Base-by-base conservation (phyloP, 164 flowering plant species). In the Aristolochia californica region DNA sequence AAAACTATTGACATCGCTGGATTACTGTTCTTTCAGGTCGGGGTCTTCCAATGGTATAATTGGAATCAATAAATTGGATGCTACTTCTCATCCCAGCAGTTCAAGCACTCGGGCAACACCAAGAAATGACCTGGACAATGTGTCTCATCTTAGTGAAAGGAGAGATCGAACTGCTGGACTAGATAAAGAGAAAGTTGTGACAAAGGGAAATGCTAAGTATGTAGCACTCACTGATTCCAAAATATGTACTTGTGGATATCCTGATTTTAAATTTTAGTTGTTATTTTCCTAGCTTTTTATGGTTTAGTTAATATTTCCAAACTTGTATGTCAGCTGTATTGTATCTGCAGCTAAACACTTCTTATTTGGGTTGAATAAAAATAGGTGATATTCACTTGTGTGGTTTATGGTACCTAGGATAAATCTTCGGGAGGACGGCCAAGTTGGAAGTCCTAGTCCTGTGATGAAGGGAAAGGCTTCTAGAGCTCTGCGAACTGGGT, bases 391-490 rank as follows among this genome's bases (percentile, higher is more conserved):
- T 48, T 17, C 17, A n/a, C 12, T 48, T 8, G 51, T 22, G 20
- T 48, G n/a, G n/a, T n/a, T n/a, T n/a, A 8, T 60, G 63, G 40
- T 34, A 23, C n/a, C 26, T 60, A 87, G 97, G 78, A 61, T 69
- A 45, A 76, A 58, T 60, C 62, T 57, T 56, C 78, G 79, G 16
- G 96, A 79, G 43, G 91, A 75, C 53, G 66, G 49, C 70, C 74
- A 75, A 55, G 34, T 57, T 11, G 66, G 73, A 16, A 70, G 64
- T 69, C 66, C 80, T 71, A 64, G 66, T 73, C 56, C 79, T 25
- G 59, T 76, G 54, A 60, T 73, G 27, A 91, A 83, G 74, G 88
- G 83, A 56, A 91, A 84, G 77, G 87, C 81, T 57, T 78, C 90
- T 48, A 77, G 97, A 65, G 78, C 82, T 13, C 79, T 87, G 16